Base-by-base conservation (phyloP, 2,329 filamentous ascomycete species). In the Phoma sp. region DNA sequence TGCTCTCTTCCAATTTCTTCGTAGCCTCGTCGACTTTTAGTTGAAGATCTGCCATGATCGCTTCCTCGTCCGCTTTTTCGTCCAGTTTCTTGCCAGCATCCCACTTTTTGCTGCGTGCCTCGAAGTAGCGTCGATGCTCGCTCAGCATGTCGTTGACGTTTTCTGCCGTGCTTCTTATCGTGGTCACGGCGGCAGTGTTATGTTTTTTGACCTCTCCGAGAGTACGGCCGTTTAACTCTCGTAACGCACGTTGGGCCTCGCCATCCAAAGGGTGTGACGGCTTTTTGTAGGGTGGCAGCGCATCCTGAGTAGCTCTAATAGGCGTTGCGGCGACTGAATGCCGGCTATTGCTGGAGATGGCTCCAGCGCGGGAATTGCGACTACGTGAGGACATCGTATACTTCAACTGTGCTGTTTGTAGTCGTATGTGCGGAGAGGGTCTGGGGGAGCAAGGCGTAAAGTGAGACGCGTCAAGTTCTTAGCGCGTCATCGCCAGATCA, bases 141-240 rank as follows among this genome's bases (percentile, higher is more conserved):
- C 67, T 78, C 3, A 85, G 65, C 12, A 78, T 78, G 53, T 88
- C 85, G 52, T 87, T 86, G 33, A 85, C 77, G n/a, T 80, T 78
- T 2, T 76, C 81, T 0, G 82, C 84, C 2, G 77, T 75, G 5
- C 78, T 72, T 2, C 77, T 80, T 5, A 89, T 69, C n/a, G 75
- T 73, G 1, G 75, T 67, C 1, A 76, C 75, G 0, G 83, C 82
- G 25, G 77, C 68, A 21, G 75, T 71, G 22, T 85, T 71, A 38
- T 85, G 79, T 1, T 76, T 75, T 36, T 81, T 80, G 1, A 87
- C 73, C 17, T 77, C 75, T 1, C 69, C 63, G 8, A 82, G 68
- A 17, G 77, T 72, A 9, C 77, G 71, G 17, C 76, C 68, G 6
- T 78, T 68, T 4, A 88, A 70, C 0, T 71, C 58, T 2, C 77